Evolutionary conservation across 352 stramenopile species (phyloP).

Genomic region (Phytophthora pluvialis): DNA sequence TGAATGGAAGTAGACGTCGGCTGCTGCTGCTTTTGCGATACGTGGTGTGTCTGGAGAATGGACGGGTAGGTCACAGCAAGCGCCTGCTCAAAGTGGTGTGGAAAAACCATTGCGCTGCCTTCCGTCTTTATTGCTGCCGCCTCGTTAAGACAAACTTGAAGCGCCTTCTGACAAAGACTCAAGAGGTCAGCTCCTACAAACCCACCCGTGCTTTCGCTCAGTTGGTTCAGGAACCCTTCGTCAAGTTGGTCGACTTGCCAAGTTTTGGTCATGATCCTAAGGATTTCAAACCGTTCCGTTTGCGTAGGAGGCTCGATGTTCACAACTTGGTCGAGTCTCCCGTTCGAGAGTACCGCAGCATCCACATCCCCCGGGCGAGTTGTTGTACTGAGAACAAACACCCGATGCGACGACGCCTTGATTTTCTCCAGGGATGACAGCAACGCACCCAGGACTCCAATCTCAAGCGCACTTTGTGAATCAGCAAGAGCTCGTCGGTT

Average conservation of each 20-base stretch:
- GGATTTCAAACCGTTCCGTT: constrained; percentile 90
- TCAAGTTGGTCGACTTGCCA: constrained; percentile 63
- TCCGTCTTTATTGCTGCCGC: constrained; percentile 1
- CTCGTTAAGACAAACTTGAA: constrained; percentile 72
- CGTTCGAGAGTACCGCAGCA: constrained; percentile 93
- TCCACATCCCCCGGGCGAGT: constrained; percentile 89
- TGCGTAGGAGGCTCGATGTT: constrained; percentile 95
- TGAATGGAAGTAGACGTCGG: constrained; percentile 37
- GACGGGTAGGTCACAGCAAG: constrained; percentile 94
- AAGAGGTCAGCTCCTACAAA: constrained; percentile 92
- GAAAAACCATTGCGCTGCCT: constrained; percentile 20
- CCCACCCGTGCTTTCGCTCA: constrained; percentile 96
- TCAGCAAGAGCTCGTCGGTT: constrained; percentile 63
- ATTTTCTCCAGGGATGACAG: constrained; percentile 87
- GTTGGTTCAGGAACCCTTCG: constrained; percentile 82
- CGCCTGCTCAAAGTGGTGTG: constrained; percentile 83
- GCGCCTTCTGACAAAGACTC: constrained; percentile 73
- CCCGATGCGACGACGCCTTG: constrained; percentile 38
- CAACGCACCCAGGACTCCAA: constrained; percentile 84
- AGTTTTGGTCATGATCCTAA: constrained; percentile 89
- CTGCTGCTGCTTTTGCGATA: constrained; percentile 78
- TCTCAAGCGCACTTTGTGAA: constrained; percentile 68
- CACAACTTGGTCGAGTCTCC: constrained; percentile 96
- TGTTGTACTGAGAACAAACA: constrained; percentile 83
- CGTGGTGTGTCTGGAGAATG: constrained; percentile 95